Base-by-base conservation (phyloP, 768 basidiomycete species). In the Rhizopogon vinicolor region DNA sequence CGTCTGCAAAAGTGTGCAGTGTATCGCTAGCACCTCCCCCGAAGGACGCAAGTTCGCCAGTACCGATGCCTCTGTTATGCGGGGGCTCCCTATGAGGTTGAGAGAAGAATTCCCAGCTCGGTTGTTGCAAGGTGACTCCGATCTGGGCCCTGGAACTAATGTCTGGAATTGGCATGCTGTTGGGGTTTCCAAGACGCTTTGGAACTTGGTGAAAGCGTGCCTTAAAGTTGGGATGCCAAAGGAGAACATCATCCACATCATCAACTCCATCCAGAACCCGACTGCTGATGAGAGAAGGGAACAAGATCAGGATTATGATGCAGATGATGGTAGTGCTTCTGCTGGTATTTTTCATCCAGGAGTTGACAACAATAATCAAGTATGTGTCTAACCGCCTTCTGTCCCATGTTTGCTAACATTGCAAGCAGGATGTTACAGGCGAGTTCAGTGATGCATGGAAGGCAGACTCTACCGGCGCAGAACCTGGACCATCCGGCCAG, bases 121-220 rank as follows among this genome's bases (percentile, higher is more conserved):
- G 4, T 65, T 91, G 1, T 65, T 87, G 43, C 78, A 82, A 45
- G 78, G 78, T 9, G 81, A 81, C 52, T 69, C 76, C 0, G 82
- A 89, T 59, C 74, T 81, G 14, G 86, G 85, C 0, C 77, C 74
- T 41, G 83, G 80, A 1, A 58, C 77, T 2, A 78, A 81, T 53
- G 77, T 87, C 9, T 91, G 89, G 89, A 86, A 82, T 64, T 91
- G 89, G 89, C 82, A 82, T 54, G 82, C 84, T 1, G 74, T 86
- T 64, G 89, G 89, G 3, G 87, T 91, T 16, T 87, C 85, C 5
- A 74, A 76, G 52, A 75, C 81, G 19, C 69, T 91, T 46, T 91
- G 88, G 89, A 87, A 88, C 63, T 76, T 91, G 70, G 86, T 87
- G 5, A 73, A 78, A 43, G 84, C 82, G 0, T 78, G 75, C 40